Base-by-base conservation (phyloP, 371 early-diverging fungal genomes). In the Rhizopus delemar region DNA sequence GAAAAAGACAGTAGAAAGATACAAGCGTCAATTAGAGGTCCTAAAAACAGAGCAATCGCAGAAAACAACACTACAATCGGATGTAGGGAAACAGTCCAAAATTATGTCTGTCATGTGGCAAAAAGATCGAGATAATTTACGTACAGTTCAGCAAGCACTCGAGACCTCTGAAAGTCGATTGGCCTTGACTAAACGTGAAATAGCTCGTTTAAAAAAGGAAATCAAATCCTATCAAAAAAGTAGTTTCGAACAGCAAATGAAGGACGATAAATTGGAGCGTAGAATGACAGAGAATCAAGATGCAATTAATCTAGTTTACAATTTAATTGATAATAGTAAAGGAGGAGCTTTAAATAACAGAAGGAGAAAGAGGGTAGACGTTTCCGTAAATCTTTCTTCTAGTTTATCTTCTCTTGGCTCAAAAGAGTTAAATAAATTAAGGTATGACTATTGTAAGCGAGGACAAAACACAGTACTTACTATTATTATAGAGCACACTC, bases 21-120 rank as follows among this genome's bases (percentile, higher is more conserved):
- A 8, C 8, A n/a, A 51, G 34, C 13, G 13, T 12, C n/a, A 51
- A 35, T 35, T 51, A 16, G 31, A 51, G n/a, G 35, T 12, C 4
- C 53, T 32, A 13, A 13, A 16, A 9, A 13, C 29, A 33, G 13
- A 33, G 2, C 22, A 22, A 45, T 22, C 22, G 22, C 22, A 22
- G 22, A 22, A 22, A 22, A 22, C 22, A 22, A 22, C 22, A 22
- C 22, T 22, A 22, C 22, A 22, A 45, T 31, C 28, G 39, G 11
- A 31, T 4, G 3, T 45, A 32, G 22, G 32, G 1, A 16, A 56
- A 1, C 41, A 58, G 16, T 22, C 50, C 41, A 39, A 16, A 8
- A 68, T 68, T 28, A 2, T 62, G 13, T 33, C 59, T 1, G 31
- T 34, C 7, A 59, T 69, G 60, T 69, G 65, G 65, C 46, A 62